A percentile compares a stretch with the other conserved stretches of the same genome.
These are phyloP conservation scores for Neurospora tetrasperma DNA, from an alignment of 495 filamentous ascomycete species.

Conservation along the genomic window DNA sequence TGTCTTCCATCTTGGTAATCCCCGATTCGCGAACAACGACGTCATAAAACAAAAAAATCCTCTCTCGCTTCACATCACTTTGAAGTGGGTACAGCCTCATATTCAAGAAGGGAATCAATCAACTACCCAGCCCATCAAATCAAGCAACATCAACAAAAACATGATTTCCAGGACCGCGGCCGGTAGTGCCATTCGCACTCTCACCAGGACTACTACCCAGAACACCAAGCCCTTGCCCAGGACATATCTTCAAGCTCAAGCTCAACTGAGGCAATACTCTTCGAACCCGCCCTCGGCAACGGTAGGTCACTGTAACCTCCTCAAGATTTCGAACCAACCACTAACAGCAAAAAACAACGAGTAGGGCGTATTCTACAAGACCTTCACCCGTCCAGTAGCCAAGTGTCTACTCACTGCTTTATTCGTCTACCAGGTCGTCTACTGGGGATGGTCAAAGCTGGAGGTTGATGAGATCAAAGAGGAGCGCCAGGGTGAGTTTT, in stretches of 20 bases:
- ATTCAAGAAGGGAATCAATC: neutral
- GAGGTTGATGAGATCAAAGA: conserved; percentile 64
- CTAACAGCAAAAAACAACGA: neutral
- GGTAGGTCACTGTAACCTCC: neutral
- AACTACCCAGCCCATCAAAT: neutral
- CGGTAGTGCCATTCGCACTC: neutral
- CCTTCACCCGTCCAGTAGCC: conserved; percentile 66
- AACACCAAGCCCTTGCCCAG: neutral
- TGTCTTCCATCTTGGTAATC: neutral
- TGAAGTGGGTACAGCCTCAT: neutral
- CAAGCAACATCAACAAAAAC: neutral
- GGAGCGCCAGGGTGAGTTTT: conserved; percentile 41
- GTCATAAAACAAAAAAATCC: neutral
- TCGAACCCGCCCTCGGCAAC: conserved; percentile 7
- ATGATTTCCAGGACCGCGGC: neutral
- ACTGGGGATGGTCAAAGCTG: conserved; percentile 81
- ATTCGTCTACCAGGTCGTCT: conserved; percentile 77
- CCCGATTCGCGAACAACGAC: neutral
- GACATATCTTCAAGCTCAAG: neutral
- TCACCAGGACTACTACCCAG: neutral
- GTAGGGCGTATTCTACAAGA: conserved; percentile 68
- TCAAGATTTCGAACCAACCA: neutral
- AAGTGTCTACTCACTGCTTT: conserved; percentile 82
- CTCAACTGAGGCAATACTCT: conserved; percentile 8
- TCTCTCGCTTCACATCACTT: neutral